A percentile compares a stretch with the other conserved stretches of the same genome.
Evolutionary conservation across 2,329 filamentous ascomycete genomes (phyloP).

Genomic region (Xylariaceae sp.): DNA sequence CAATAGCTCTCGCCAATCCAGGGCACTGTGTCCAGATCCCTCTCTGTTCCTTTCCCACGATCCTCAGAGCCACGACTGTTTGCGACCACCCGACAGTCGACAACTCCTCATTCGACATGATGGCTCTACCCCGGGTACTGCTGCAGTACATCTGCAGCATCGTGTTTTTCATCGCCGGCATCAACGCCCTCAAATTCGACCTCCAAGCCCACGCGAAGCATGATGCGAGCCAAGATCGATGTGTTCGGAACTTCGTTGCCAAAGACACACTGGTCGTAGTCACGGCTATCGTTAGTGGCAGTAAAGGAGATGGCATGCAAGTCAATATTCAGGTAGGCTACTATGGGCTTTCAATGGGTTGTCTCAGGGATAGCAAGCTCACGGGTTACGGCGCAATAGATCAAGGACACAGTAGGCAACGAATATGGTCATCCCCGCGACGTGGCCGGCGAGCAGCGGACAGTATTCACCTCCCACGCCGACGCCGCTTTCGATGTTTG

Average conservation of each 20-base stretch:
- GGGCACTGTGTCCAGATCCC: too few species aligned
- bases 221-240: slow-evolving; percentile 70
- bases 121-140: slow-evolving; percentile 47
- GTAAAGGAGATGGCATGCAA: slow-evolving; percentile 83
- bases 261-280: slow-evolving; percentile 94
- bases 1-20: too few species aligned
- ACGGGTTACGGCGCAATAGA: slow-evolving; percentile 48
- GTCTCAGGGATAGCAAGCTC: slow-evolving; percentile 1
- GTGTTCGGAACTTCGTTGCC: slow-evolving; percentile 92
- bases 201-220: slow-evolving; percentile 60
- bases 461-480: slow-evolving; percentile 87
- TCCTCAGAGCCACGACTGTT: too few species aligned
- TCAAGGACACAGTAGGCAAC: slow-evolving; percentile 91
- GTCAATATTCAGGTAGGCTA: slow-evolving; percentile 84
- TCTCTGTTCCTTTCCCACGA: background rate
- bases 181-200: slow-evolving; percentile 86
- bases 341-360: background rate
- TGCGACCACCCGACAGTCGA: background rate
- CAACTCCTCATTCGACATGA: slow-evolving; percentile 22
- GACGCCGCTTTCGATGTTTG: slow-evolving; percentile 95
- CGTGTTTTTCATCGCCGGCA: slow-evolving; percentile 49
- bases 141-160: slow-evolving; percentile 57
- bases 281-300: slow-evolving; percentile 81
- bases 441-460: slow-evolving; percentile 84
- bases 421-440: slow-evolving; percentile 92